Conservation (phyloP, 1,284 basidiomycete species). For the Megacollybia platyphylla region DNA sequence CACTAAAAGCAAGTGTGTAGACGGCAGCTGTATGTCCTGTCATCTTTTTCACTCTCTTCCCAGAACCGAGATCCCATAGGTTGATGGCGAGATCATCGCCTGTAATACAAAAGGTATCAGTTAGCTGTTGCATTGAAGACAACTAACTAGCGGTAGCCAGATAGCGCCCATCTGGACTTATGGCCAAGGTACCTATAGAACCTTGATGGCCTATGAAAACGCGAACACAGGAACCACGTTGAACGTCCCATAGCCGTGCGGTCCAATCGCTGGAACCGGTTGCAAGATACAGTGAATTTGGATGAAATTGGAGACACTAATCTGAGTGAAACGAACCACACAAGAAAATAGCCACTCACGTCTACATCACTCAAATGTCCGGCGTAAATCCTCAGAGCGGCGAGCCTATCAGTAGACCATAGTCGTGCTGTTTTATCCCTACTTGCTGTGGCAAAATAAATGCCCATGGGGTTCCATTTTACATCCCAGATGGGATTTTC, state of each 20-base stretch:
- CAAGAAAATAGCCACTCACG: constrained; percentile 37
- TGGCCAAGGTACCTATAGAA: constrained; percentile 75
- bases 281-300: constrained; percentile 94
- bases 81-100: constrained; percentile 90
- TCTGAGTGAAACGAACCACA: constrained; percentile 2
- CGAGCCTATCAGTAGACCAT: constrained; percentile 90
- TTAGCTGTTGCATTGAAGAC: constrained; percentile 3
- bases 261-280: constrained; percentile 96
- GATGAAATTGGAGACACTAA: constrained; percentile 95
- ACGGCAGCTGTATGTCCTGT: constrained; percentile 84
- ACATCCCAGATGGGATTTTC: constrained; percentile 98
- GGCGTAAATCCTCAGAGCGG: constrained; percentile 86
- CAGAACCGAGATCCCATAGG: constrained; percentile 93
- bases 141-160: constrained; percentile 78
- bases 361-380: constrained; percentile 97
- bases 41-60: constrained; percentile 94
- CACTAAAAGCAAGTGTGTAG: constrained; percentile 85
- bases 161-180: constrained; percentile 90
- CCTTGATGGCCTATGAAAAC: constrained; percentile 96
- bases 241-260: constrained; percentile 97
- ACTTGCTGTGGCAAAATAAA: constrained; percentile 97
- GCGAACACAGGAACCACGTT: constrained; percentile 85
- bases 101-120: constrained; percentile 14
- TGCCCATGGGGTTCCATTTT: constrained; percentile 94
- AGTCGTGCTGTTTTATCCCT: constrained; percentile 90